Evolutionary conservation across 140 eudicot species (phyloP).

Genomic region (Flaveria floridana): DNA sequence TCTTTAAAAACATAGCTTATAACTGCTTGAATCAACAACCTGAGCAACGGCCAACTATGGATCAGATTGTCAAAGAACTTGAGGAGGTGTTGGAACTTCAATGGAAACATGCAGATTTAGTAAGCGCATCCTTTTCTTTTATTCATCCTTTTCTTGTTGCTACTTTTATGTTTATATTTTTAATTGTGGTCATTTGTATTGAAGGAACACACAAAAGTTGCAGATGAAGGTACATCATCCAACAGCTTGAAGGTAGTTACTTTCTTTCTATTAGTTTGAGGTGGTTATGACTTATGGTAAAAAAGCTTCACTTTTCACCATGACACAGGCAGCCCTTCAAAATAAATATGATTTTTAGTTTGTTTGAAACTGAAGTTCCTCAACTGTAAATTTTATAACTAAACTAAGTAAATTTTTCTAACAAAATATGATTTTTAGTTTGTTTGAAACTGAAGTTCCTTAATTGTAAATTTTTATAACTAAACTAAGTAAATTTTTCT

Average conservation of each 20-base stretch:
- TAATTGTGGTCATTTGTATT: not conserved
- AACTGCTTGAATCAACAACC: not conserved
- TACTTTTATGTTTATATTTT: not conserved
- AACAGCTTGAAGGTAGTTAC: slow-evolving; percentile 5
- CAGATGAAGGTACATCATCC: slow-evolving; percentile 4
- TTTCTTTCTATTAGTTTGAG: not conserved
- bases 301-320: not conserved
- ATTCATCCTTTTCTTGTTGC: not conserved
- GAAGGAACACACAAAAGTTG: not conserved
- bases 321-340: too few relatives aligned
- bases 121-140: not conserved
- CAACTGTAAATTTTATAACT: too few relatives aligned
- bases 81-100: slow-evolving; percentile 6
- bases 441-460: too few relatives aligned
- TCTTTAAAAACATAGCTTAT: not conserved
- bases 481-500: too few relatives aligned
- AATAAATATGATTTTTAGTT: too few relatives aligned
- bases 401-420: too few relatives aligned
- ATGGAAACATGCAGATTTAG: not conserved
- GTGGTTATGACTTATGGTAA: not conserved
- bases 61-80: slow-evolving; percentile 20
- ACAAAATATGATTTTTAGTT: too few relatives aligned
- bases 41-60: slow-evolving; percentile 20
- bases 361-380: too few relatives aligned
- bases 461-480: too few relatives aligned